Percentiles rank a stretch among this genome's conserved stretches.
These are phyloP conservation scores for Vitis cinerea DNA, from an alignment of 164 flowering plant species.

Conservation along the genomic window DNA sequence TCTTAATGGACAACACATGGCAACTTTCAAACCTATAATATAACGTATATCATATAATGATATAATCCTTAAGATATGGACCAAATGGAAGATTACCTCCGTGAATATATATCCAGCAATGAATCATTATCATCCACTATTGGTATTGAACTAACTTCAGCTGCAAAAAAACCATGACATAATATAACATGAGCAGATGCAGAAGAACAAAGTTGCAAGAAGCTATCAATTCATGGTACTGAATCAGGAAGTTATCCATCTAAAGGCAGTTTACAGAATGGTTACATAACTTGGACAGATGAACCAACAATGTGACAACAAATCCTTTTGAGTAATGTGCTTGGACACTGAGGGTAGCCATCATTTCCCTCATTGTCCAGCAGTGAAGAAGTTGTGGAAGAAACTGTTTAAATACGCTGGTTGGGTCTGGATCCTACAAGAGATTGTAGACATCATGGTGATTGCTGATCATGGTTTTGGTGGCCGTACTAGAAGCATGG, in stretches of 20 bases:
- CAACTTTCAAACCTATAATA: conserved; percentile 12
- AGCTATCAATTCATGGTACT: background rate
- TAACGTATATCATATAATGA: no score
- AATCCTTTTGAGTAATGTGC: no score
- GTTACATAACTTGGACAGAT: conserved; percentile 16
- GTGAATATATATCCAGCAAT: conserved; percentile 73
- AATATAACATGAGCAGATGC: background rate
- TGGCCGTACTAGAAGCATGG: no score
- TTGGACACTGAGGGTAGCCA: no score
- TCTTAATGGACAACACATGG: background rate
- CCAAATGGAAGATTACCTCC: conserved; percentile 50
- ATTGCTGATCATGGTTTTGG: no score
- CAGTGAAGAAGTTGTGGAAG: no score
- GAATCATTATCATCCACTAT: conserved; percentile 89
- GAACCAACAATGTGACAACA: no score
- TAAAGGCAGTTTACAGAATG: conserved; percentile 30
- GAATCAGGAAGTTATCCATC: background rate
- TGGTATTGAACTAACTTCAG: conserved; percentile 88
- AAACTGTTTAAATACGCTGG: no score
- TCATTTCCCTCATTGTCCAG: no score
- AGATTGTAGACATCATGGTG: no score
- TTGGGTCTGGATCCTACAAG: no score
- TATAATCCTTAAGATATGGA: background rate
- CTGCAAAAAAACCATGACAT: conserved; percentile 36
- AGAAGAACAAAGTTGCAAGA: background rate